These are phyloP conservation scores for Carex arenaria DNA, from an alignment of 202 grass and related monocot genomes.

Conservation along the genomic window DNA sequence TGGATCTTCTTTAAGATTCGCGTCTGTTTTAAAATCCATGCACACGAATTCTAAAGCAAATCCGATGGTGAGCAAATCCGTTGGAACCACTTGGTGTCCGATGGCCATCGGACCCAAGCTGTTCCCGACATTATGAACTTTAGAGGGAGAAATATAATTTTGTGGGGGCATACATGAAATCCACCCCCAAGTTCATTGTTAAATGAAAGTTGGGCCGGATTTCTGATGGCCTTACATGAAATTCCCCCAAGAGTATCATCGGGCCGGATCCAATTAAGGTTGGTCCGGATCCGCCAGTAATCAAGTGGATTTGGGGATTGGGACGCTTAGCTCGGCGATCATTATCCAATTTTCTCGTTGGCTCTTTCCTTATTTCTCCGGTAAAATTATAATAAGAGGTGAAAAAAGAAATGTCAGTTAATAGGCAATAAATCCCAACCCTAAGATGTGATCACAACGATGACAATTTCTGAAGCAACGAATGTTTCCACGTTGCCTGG, in stretches of 20 bases:
- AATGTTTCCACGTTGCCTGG: slow-evolving; percentile 12
- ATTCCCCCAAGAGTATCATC: neutral
- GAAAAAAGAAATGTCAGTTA: neutral
- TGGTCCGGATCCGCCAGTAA: neutral
- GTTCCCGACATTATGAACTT: no score
- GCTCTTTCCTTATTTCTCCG: neutral
- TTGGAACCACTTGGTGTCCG: no score
- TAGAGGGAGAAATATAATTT: no score
- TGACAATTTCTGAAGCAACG: slow-evolving; percentile 1
- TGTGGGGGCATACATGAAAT: no score
- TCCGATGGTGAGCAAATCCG: no score
- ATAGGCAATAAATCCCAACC: neutral
- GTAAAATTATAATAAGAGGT: neutral
- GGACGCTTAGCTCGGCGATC: neutral
- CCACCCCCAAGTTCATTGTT: no score
- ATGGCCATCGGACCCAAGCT: no score
- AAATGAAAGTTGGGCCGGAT: neutral
- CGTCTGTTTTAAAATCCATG: no score
- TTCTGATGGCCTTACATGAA: no score
- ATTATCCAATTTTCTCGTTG: neutral
- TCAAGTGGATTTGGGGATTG: neutral
- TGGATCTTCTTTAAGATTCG: no score
- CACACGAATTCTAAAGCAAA: no score
- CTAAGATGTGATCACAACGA: neutral
- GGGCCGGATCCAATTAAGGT: neutral